A percentile compares a stretch with the other conserved stretches of the same genome.
Evolutionary conservation across 257 asterid species (phyloP).

Genomic region (Nicotiana sylvestris): DNA sequence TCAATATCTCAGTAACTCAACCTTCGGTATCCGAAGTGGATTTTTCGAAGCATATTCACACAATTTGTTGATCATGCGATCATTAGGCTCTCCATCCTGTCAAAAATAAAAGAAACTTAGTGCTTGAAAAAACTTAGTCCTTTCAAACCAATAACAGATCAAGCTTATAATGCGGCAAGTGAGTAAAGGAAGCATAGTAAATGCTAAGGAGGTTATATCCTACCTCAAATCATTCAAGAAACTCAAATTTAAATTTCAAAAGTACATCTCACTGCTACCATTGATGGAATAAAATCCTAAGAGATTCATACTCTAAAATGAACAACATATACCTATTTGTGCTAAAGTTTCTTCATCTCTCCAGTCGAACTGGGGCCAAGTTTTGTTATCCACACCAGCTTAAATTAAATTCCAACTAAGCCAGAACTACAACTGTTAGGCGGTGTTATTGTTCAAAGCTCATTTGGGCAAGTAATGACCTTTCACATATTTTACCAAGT

Average conservation of each 20-base stretch:
- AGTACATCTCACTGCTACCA: not conserved
- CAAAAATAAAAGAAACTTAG: constrained; percentile 23
- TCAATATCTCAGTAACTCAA: constrained; percentile 14
- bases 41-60: constrained; percentile 77
- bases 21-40: constrained; percentile 84
- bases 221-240: not conserved
- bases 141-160: not conserved
- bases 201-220: constrained; percentile 6
- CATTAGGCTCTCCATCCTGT: constrained; percentile 73
- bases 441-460: not conserved
- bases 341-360: not conserved
- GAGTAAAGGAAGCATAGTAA: not conserved
- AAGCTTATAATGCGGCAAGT: not conserved
- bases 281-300: not conserved
- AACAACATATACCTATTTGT: not conserved
- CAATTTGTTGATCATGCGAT: constrained; percentile 62
- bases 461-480: not conserved
- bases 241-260: not conserved
- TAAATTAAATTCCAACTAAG: not conserved
- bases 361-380: not conserved
- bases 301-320: not conserved
- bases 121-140: not conserved
- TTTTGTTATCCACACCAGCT: not conserved
- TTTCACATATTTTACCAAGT: not conserved
- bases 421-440: not conserved